phyloP scores from a whole-genome alignment of 2,329 filamentous ascomycete species.

The Metarhizium brunneum region DNA sequence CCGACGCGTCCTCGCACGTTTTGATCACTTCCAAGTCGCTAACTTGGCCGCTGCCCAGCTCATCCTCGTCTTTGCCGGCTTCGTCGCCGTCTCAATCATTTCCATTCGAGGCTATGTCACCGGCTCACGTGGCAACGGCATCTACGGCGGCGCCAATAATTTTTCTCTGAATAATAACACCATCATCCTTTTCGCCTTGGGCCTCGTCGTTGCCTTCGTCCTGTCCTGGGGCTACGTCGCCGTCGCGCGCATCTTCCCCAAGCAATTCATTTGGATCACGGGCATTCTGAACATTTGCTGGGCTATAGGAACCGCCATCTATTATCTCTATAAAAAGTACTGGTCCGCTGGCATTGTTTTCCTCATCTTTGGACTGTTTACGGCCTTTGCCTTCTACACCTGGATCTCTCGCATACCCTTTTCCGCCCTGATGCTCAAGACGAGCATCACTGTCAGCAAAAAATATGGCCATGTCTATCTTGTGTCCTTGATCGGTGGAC shows the following conservation, averaged over 20 bases:
- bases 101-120: constrained; percentile 64
- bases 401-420: constrained; percentile 92
- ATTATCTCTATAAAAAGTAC: constrained; percentile 69
- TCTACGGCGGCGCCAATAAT: constrained; percentile 59
- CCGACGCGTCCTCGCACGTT: background rate
- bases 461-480: constrained; percentile 78
- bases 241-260: constrained; percentile 67
- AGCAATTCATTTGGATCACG: constrained; percentile 87
- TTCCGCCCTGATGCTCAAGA: constrained; percentile 81
- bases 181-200: constrained; percentile 74
- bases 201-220: constrained; percentile 62
- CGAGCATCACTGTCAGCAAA: constrained; percentile 76
- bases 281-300: constrained; percentile 81
- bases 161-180: constrained; percentile 74
- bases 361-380: constrained; percentile 50
- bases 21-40: background rate
- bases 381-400: constrained; percentile 51
- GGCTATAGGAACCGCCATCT: constrained; percentile 77
- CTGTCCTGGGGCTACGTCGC: constrained; percentile 72
- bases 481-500: constrained; percentile 73
- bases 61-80: constrained; percentile 62
- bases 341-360: constrained; percentile 84
- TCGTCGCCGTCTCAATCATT: constrained; percentile 66
- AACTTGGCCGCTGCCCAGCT: constrained; percentile 38
- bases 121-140: constrained; percentile 57